These are phyloP conservation scores for Acanthamoeba divionensis DNA, from an alignment of 208 protist species.

Conservation along the genomic window DNA sequence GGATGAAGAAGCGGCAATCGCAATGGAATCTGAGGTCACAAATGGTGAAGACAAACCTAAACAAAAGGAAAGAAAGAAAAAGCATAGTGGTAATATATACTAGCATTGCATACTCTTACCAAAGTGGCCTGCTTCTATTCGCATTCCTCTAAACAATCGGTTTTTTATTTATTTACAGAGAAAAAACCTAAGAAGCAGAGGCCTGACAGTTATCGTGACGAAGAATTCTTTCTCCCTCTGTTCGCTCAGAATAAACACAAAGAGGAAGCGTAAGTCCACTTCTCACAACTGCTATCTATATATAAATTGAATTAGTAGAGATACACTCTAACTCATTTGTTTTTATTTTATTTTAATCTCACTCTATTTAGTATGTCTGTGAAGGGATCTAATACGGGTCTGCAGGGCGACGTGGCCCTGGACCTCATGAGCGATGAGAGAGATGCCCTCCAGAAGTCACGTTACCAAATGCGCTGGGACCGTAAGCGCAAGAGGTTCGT, in stretches of 20 bases:
- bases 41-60: too few species aligned
- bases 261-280: neutral
- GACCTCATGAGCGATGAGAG: conserved; percentile 32
- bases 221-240: neutral
- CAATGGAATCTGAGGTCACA: too few species aligned
- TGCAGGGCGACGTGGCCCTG: neutral
- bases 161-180: too few species aligned
- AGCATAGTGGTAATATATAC: too few species aligned
- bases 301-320: too few species aligned
- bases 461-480: conserved; percentile 18
- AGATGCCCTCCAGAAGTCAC: neutral
- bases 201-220: neutral
- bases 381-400: neutral
- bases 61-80: too few species aligned
- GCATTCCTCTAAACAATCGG: too few species aligned
- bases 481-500: conserved; percentile 20
- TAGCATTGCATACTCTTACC: too few species aligned
- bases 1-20: too few species aligned
- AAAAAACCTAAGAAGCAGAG: neutral
- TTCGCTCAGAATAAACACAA: neutral
- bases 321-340: too few species aligned
- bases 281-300: neutral
- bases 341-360: neutral
- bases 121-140: too few species aligned
- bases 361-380: neutral